Percentiles rank a stretch among this genome's conserved stretches.
Conservation (phyloP, 2,329 filamentous ascomycete species). For the Colletotrichum echinochloae region DNA sequence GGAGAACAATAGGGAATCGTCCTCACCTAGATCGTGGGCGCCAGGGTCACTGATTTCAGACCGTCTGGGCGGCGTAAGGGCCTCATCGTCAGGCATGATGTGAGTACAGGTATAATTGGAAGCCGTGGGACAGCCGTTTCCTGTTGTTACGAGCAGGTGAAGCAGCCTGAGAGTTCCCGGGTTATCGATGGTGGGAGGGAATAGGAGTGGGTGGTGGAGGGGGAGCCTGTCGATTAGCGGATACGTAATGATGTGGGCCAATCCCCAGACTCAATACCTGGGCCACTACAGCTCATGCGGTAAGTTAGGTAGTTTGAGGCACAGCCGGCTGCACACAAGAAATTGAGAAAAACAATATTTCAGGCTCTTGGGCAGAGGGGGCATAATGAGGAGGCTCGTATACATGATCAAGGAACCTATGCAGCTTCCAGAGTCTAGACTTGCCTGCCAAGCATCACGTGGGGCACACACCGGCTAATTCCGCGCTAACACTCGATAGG, state of each 20-base stretch:
- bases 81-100: conserved; percentile 51
- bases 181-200: conserved; percentile 33
- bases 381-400: conserved; percentile 20
- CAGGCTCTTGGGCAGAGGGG: conserved; percentile 20
- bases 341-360: conserved; percentile 11
- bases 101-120: conserved; percentile 2
- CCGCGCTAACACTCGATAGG: conserved; percentile 30
- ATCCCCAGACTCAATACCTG: conserved; percentile 21
- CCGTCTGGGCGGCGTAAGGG: conserved; percentile 55
- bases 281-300: neutral
- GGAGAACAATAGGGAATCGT: conserved; percentile 9
- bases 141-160: conserved; percentile 13
- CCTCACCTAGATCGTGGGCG: conserved; percentile 68
- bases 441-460: conserved; percentile 36
- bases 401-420: conserved; percentile 14
- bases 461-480: conserved; percentile 29
- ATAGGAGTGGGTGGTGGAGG: conserved; percentile 37
- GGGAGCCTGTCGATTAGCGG: conserved; percentile 40
- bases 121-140: conserved; percentile 9
- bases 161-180: conserved; percentile 7
- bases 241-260: conserved; percentile 40
- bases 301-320: conserved; percentile 10
- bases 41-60: conserved; percentile 65
- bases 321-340: conserved; percentile 24
- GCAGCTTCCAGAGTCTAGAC: conserved; percentile 27